Evolutionary conservation across 208 protist species (phyloP).

Genomic region (Leishmania martiniquensis): DNA sequence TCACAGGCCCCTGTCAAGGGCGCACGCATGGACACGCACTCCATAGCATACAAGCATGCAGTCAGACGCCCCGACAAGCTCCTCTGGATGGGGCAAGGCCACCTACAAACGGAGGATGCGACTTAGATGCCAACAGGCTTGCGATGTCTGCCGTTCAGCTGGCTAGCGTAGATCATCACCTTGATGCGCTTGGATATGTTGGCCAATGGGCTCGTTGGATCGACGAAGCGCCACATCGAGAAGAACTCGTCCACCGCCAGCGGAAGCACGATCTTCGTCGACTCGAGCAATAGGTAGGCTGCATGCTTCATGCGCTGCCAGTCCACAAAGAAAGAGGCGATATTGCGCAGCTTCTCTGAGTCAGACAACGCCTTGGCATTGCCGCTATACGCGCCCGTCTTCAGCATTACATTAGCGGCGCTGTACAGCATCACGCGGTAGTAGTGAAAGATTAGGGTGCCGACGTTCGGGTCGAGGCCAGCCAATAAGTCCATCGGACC

Average conservation of each 20-base stretch:
- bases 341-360: slow-evolving; percentile 51
- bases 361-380: slow-evolving; percentile 18
- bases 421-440: slow-evolving; percentile 81
- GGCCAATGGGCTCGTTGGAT: slow-evolving; percentile 77
- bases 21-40: neutral
- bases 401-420: slow-evolving; percentile 53
- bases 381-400: slow-evolving; percentile 44
- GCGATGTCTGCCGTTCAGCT: slow-evolving; percentile 61
- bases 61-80: neutral
- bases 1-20: neutral
- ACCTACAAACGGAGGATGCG: neutral
- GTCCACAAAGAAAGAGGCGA: slow-evolving; percentile 61
- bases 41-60: neutral
- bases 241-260: slow-evolving; percentile 81
- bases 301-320: slow-evolving; percentile 55
- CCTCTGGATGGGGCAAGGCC: neutral
- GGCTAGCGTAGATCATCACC: slow-evolving; percentile 52
- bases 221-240: slow-evolving; percentile 79
- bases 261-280: slow-evolving; percentile 57
- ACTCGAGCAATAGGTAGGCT: slow-evolving; percentile 59
- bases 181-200: slow-evolving; percentile 67
- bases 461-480: slow-evolving; percentile 69
- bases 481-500: slow-evolving; percentile 89
- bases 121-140: slow-evolving; percentile 82
- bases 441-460: slow-evolving; percentile 86